Evolutionary conservation across 2,329 filamentous ascomycete species (phyloP).

Genomic region (Alternaria brassicae): DNA sequence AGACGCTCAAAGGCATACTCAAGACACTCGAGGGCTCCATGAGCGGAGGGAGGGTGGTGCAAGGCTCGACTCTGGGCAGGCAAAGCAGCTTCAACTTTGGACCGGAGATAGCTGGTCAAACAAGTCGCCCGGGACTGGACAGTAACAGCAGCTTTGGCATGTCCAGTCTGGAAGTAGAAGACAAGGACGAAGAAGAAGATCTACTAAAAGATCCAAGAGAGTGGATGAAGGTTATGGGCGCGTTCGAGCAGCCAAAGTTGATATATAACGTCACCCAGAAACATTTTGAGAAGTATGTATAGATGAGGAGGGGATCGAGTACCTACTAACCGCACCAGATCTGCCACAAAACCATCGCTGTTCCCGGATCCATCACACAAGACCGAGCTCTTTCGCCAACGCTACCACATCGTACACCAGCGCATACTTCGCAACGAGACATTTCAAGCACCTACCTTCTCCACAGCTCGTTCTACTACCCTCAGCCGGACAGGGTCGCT

Average conservation of each 20-base stretch:
- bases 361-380: constrained; percentile 82
- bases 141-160: constrained; percentile 71
- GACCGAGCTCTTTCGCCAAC: constrained; percentile 83
- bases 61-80: constrained; percentile 63
- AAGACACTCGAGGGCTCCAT: constrained; percentile 86
- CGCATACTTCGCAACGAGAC: constrained; percentile 90
- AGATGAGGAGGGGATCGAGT: fast-evolving
- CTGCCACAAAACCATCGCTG: constrained; percentile 51
- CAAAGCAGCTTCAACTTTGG: constrained; percentile 72
- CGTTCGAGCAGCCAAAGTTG: constrained; percentile 84
- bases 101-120: constrained; percentile 34
- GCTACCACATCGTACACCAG: constrained; percentile 92
- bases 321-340: constrained; percentile 37
- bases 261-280: constrained; percentile 82
- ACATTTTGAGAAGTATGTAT: constrained; percentile 78
- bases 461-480: constrained; percentile 60
- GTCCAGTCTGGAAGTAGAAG: constrained; percentile 58
- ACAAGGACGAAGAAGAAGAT: constrained; percentile 65
- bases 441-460: constrained; percentile 83
- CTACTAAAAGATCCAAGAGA: constrained; percentile 72
- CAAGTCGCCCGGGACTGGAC: constrained; percentile 54
- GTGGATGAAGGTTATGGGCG: constrained; percentile 84
- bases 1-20: constrained; percentile 78
- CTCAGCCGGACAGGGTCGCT: constrained; percentile 67
- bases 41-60: constrained; percentile 76